Percentiles rank a stretch among this genome's conserved stretches.
These are phyloP conservation scores for Aspergillus wentii DNA, from an alignment of 495 filamentous ascomycete genomes.

Conservation along the genomic window DNA sequence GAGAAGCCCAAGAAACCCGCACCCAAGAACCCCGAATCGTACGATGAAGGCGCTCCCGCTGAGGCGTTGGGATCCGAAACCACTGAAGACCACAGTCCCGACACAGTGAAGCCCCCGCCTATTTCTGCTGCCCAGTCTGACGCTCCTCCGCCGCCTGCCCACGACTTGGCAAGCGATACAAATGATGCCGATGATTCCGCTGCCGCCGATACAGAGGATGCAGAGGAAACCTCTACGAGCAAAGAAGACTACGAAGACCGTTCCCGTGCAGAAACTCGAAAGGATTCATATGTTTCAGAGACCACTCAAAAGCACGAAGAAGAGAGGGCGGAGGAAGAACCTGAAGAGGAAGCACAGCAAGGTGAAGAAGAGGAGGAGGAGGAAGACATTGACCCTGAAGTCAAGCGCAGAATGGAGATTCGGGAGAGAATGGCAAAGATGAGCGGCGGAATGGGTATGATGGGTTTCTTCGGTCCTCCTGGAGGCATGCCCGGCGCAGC, in stretches of 20 bases:
- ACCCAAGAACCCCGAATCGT: conserved; percentile 70
- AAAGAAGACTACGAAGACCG: conserved; percentile 68
- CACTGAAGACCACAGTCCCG: conserved; percentile 53
- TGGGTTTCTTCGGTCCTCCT: conserved; percentile 85
- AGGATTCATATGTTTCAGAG: conserved; percentile 13
- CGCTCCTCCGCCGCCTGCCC: conserved; percentile 39
- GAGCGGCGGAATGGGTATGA: conserved; percentile 97
- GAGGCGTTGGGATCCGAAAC: conserved; percentile 37
- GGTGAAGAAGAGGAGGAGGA: conserved; percentile 74
- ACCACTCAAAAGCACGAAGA: conserved; percentile 37
- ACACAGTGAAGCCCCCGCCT: conserved; percentile 42
- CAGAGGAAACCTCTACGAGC: conserved; percentile 68
- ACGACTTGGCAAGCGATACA: conserved; percentile 63
- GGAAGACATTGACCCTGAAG: conserved; percentile 88
- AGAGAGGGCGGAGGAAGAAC: conserved; percentile 34
- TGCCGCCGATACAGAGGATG: conserved; percentile 79
- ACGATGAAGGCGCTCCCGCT: conserved; percentile 23
- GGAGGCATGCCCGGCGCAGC: conserved; percentile 47
- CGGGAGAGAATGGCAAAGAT: conserved; percentile 96
- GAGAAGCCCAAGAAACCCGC: conserved; percentile 79
- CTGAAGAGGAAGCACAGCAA: conserved; percentile 50
- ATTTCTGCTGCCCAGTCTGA: conserved; percentile 39
- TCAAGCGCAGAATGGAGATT: conserved; percentile 79
- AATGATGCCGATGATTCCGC: conserved; percentile 91
- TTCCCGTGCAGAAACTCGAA: conserved; percentile 14